phyloP scores from a whole-genome alignment of 768 basidiomycete species.

The Lactarius akahatsu region DNA sequence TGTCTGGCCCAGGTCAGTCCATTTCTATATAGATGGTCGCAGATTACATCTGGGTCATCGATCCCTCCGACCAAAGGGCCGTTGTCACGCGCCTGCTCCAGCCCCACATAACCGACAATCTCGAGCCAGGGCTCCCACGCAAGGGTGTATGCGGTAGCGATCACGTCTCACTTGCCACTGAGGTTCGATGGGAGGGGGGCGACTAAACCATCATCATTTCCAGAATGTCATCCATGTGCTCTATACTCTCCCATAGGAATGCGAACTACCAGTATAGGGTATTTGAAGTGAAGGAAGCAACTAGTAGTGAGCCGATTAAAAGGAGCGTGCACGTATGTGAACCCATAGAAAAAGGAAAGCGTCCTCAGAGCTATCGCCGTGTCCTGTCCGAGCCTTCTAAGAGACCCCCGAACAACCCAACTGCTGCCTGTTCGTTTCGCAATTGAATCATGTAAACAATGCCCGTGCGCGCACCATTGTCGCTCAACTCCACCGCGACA shows the following conservation, averaged over 20 bases:
- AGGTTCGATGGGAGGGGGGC: slow-evolving; percentile 42
- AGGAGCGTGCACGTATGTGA: neutral
- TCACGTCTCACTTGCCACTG: slow-evolving; percentile 76
- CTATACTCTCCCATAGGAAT: slow-evolving; percentile 12
- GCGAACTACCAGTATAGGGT: slow-evolving; percentile 23
- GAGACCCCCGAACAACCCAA: slow-evolving; percentile 81
- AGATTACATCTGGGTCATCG: slow-evolving; percentile 91
- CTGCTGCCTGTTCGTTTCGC: slow-evolving; percentile 83
- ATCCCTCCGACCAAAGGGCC: slow-evolving; percentile 39
- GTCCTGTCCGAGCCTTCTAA: slow-evolving; percentile 84
- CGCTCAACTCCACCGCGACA: slow-evolving; percentile 92
- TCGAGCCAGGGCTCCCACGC: slow-evolving; percentile 77
- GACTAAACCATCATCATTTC: slow-evolving; percentile 9
- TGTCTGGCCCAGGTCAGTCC: neutral
- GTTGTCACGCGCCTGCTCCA: slow-evolving; percentile 55
- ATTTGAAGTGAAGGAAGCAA: slow-evolving; percentile 19
- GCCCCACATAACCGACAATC: slow-evolving; percentile 56
- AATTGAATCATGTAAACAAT: slow-evolving; percentile 97
- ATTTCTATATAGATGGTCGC: slow-evolving; percentile 6
- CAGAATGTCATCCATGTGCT: neutral
- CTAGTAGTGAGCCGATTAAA: slow-evolving; percentile 13
- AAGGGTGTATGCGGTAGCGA: slow-evolving; percentile 81
- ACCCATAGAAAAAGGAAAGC: neutral
- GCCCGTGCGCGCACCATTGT: slow-evolving; percentile 87
- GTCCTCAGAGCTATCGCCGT: slow-evolving; percentile 14